Evolutionary conservation across 495 filamentous ascomycete species (phyloP), one percentile per base, ranked within the genome.

Genomic region (Podospora appendiculata): DNA sequence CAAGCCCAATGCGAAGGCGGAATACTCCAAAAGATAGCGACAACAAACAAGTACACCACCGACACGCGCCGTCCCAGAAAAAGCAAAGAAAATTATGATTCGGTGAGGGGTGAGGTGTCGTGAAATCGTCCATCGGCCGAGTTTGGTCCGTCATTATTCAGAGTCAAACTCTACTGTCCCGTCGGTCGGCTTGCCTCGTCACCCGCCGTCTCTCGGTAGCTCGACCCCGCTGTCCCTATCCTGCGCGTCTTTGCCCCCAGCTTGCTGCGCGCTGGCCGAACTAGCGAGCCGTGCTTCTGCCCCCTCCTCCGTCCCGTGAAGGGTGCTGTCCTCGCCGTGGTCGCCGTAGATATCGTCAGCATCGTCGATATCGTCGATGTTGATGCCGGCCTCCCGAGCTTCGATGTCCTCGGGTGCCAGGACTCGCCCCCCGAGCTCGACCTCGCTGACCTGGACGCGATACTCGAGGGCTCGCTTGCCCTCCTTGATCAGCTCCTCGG

Each of bases 401-500:
- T 66, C 65, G 1, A 68, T 36, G 19, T 64, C 65, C 46, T 68
- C 65, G 10, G 82, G 80, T 1, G 71, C 70, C 3, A 98, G 73
- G 4, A 98, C 87, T 17, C 90, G 76, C 0, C 93, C 93, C 5
- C 90, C 86, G 12, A 93, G 63, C 59, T 86, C 79, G n/a, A 95
- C 72, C 57, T 96, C 90, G 55, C 79, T 85, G 16, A 85, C 78
- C 9, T 77, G 76, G 14, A 95, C 86, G 38, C 79, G 74, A 58
- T 93, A 94, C 43, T 84, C 86, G 9, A 99, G 79, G 1, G 93
- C 93, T 59, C 85, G 89, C 58, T 85, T 87, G 25, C 85, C 92
- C 50, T 96, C 89, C 34, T 77, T 83, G 59, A 99, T 95, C 38
- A 99, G 75, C 53, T 87, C 84, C 58, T 99, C 93, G 0, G 90